These are phyloP conservation scores for Phytophthora boehmeriae DNA, from an alignment of 352 stramenopile genomes.

Conservation along the genomic window DNA sequence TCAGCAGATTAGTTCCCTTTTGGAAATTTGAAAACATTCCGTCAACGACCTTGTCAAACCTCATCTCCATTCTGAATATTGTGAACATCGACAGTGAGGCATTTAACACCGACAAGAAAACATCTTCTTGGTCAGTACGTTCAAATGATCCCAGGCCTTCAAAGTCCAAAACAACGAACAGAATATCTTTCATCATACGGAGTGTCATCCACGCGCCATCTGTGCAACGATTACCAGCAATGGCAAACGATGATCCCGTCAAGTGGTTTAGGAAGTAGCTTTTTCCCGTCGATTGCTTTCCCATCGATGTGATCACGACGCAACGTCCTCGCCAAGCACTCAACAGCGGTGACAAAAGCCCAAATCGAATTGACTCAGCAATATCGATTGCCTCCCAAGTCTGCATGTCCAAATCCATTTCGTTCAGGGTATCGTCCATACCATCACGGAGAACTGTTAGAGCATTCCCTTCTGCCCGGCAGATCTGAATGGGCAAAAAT, in stretches of 20 bases:
- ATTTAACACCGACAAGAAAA: slow-evolving; percentile 78
- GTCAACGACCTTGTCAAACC: slow-evolving; percentile 79
- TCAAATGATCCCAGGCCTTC: slow-evolving; percentile 80
- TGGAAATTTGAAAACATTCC: slow-evolving; percentile 72
- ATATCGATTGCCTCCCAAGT: slow-evolving; percentile 46
- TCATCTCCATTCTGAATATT: slow-evolving; percentile 81
- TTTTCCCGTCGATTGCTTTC: slow-evolving; percentile 80
- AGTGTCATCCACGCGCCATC: slow-evolving; percentile 74
- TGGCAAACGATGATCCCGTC: slow-evolving; percentile 76
- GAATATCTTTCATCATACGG: slow-evolving; percentile 42
- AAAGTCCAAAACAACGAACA: slow-evolving; percentile 83
- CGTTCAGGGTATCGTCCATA: slow-evolving; percentile 29
- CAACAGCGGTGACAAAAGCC: slow-evolving; percentile 48
- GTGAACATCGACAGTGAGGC: slow-evolving; percentile 74
- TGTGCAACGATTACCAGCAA: slow-evolving; percentile 61
- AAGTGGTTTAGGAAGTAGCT: slow-evolving; percentile 84
- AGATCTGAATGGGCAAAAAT: slow-evolving; percentile 79
- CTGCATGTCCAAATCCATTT: slow-evolving; percentile 23
- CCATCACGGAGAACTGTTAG: slow-evolving; percentile 61
- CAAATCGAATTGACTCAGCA: slow-evolving; percentile 52
- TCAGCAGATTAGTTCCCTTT: slow-evolving; percentile 65
- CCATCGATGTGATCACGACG: slow-evolving; percentile 65
- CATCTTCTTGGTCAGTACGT: slow-evolving; percentile 74
- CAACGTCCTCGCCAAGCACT: slow-evolving; percentile 46
- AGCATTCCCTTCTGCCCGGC: slow-evolving; percentile 63